phyloP scores from a whole-genome alignment of 2,329 filamentous ascomycete species.

The Colletotrichum abscissum region DNA sequence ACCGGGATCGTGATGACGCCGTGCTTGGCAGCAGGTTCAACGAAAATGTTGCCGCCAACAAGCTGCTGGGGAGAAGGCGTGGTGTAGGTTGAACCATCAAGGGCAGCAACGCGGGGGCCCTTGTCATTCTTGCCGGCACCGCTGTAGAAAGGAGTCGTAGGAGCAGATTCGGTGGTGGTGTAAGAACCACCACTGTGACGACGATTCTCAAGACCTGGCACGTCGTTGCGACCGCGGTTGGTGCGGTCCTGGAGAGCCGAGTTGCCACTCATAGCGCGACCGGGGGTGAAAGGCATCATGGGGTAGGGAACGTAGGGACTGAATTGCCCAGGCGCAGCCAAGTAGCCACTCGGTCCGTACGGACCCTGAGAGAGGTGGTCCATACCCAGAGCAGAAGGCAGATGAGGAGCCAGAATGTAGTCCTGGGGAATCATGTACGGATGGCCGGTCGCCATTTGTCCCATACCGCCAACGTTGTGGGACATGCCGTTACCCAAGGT shows the following conservation, averaged over 20 bases:
- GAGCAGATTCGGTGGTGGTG: constrained; percentile 74
- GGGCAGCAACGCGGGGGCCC: constrained; percentile 66
- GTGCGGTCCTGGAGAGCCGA: constrained; percentile 56
- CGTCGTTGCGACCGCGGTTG: constrained; percentile 61
- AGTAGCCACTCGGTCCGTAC: constrained; percentile 52
- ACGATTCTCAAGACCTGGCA: constrained; percentile 73
- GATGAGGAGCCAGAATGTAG: constrained; percentile 48
- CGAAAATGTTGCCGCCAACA: constrained; percentile 52
- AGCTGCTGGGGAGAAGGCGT: constrained; percentile 75
- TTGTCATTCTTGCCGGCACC: constrained; percentile 68
- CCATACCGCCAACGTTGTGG: constrained; percentile 37
- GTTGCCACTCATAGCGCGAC: constrained; percentile 48
- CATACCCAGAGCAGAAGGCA: constrained; percentile 48
- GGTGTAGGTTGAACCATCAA: constrained; percentile 74
- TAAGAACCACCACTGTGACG: constrained; percentile 66
- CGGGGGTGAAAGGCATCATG: constrained; percentile 64
- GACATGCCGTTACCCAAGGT: constrained; percentile 49
- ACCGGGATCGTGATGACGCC: constrained; percentile 46
- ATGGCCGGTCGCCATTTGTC: constrained; percentile 46
- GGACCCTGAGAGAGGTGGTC: constrained; percentile 41
- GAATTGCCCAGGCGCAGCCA: constrained; percentile 46
- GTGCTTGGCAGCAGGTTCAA: constrained; percentile 55
- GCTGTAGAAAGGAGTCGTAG: constrained; percentile 74
- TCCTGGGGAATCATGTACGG: constrained; percentile 52
- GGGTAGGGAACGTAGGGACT: constrained; percentile 48